These are phyloP conservation scores for Euryodendron excelsum DNA, from an alignment of 148 eudicot genomes.

Conservation along the genomic window DNA sequence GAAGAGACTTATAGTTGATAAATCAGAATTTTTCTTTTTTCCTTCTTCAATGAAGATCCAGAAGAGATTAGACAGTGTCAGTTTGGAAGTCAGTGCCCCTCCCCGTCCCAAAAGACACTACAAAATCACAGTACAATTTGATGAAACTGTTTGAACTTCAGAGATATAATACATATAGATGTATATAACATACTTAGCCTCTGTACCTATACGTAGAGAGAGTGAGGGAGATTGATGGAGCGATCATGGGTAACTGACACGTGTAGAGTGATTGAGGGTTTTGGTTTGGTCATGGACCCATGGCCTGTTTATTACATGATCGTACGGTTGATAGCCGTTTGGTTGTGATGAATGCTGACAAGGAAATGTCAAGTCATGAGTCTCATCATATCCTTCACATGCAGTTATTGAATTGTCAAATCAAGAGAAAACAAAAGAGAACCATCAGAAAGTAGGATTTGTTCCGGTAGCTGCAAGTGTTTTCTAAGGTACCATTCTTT, in stretches of 20 bases:
- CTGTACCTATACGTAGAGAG: no score
- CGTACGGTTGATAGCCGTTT: slow-evolving; percentile 16
- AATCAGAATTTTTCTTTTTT: no score
- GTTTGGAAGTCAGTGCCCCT: slow-evolving; percentile 20
- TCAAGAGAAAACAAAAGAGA: not conserved
- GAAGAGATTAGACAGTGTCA: not conserved
- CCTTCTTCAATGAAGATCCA: no score
- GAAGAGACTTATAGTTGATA: not conserved
- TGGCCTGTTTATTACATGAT: slow-evolving; percentile 2
- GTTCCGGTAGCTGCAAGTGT: no score
- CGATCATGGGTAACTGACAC: slow-evolving; percentile 8
- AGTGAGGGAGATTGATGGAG: not conserved
- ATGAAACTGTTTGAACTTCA: no score
- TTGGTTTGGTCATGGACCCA: no score
- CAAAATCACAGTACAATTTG: not conserved
- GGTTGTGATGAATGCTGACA: slow-evolving; percentile 7
- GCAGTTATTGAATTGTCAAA: slow-evolving; percentile 17
- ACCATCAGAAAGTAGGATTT: no score
- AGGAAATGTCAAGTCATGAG: slow-evolving; percentile 21
- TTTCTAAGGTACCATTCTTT: no score
- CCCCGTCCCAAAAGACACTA: not conserved
- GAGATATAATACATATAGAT: no score
- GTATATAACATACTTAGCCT: no score
- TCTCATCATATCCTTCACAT: slow-evolving; percentile 9
- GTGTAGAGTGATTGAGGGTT: no score